A percentile compares a stretch with the other conserved stretches of the same genome.
These are phyloP conservation scores for Penicillium sp. DNA, from an alignment of 2,329 filamentous ascomycete species.

Conservation along the genomic window DNA sequence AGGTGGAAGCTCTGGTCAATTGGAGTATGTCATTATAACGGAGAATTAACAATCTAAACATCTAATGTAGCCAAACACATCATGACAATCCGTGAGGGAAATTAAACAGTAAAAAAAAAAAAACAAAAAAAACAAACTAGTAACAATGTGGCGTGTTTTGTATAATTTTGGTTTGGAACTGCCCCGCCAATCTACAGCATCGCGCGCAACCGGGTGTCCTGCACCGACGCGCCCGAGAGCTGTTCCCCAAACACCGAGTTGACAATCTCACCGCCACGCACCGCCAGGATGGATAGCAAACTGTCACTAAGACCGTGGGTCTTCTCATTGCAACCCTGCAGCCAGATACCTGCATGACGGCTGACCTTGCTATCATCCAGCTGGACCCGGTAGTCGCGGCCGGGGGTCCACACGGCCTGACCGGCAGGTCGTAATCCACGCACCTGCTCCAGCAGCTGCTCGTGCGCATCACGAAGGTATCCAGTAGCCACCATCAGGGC, in stretches of 20 bases:
- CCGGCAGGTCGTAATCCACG: conserved; percentile 64
- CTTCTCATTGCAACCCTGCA: conserved; percentile 90
- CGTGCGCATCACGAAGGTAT: conserved; percentile 75
- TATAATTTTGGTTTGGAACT: background rate
- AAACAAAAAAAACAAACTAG: background rate
- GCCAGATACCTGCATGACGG: conserved; percentile 76
- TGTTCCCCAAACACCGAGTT: conserved; percentile 66
- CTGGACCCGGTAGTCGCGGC: conserved; percentile 74
- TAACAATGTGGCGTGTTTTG: background rate
- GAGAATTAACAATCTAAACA: conserved; percentile 11
- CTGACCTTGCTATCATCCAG: conserved; percentile 69
- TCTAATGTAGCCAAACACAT: background rate
- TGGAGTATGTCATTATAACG: background rate
- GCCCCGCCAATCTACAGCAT: conserved; percentile 26
- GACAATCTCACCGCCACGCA: conserved; percentile 75
- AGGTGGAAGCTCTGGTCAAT: background rate
- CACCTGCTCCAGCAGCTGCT: conserved; percentile 70
- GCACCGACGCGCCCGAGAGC: conserved; percentile 30
- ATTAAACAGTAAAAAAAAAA: background rate
- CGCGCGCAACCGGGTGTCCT: conserved; percentile 34
- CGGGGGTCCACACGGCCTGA: conserved; percentile 63
- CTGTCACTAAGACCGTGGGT: conserved; percentile 88
- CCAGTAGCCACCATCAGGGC: conserved; percentile 84
- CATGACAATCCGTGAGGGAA: background rate
- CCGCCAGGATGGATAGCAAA: conserved; percentile 74